Conservation (phyloP, 192 early-diverging fungal genomes). For the Coemansia sp. region DNA sequence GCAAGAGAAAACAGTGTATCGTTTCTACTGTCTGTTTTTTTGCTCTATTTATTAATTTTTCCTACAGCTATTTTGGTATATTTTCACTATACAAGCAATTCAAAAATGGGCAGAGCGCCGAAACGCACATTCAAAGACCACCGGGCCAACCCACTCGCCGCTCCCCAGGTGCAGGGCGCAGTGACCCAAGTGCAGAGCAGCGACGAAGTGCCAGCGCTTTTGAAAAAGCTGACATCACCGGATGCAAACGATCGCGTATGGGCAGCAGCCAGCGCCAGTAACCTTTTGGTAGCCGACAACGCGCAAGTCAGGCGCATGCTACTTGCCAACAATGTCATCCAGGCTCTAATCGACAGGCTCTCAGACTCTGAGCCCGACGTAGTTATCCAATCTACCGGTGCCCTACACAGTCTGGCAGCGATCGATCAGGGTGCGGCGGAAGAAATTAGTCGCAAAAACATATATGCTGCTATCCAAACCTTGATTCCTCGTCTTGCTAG, state of each 20-base stretch:
- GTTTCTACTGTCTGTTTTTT: too few relatives aligned
- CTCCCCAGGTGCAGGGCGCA: conserved; percentile 16
- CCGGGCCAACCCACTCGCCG: conserved; percentile 37
- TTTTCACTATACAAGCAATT: not conserved
- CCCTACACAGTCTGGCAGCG: conserved; percentile 53
- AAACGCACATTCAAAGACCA: conserved; percentile 46
- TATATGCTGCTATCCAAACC: conserved; percentile 27
- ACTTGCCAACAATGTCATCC: conserved; percentile 66
- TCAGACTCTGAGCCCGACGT: conserved; percentile 69
- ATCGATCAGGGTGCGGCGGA: conserved; percentile 44
- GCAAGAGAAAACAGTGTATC: too few relatives aligned
- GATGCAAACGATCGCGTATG: conserved; percentile 77
- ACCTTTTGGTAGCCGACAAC: conserved; percentile 56
- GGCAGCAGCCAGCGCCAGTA: conserved; percentile 84
- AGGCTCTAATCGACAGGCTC: conserved; percentile 66
- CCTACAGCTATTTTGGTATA: too few relatives aligned
- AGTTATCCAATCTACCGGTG: conserved; percentile 68
- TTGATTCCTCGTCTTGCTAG: conserved; percentile 41
- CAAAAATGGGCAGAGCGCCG: conserved; percentile 46
- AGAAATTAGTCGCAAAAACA: conserved; percentile 42
- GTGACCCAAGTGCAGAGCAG: conserved; percentile 24
- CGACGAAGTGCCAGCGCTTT: conserved; percentile 32
- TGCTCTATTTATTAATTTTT: too few relatives aligned
- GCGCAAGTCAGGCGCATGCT: conserved; percentile 57
- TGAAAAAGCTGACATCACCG: conserved; percentile 59